A percentile compares a stretch with the other conserved stretches of the same genome.
phyloP scores from a whole-genome alignment of 345 rosid species.

The Eucalyptus sideroxylon region DNA sequence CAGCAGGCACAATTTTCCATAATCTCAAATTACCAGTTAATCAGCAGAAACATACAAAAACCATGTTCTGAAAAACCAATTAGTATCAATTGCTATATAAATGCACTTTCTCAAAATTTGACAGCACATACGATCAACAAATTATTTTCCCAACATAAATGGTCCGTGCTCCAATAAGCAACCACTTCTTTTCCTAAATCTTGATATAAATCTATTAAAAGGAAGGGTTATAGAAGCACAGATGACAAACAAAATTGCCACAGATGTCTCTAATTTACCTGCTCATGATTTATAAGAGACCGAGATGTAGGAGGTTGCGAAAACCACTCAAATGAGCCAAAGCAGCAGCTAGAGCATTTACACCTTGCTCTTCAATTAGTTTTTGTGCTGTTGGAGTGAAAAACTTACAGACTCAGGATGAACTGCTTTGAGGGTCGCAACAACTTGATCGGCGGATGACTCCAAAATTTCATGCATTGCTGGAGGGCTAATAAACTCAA shows the following conservation, averaged over 20 bases:
- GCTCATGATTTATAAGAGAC: conserved; percentile 87
- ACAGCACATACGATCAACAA: neutral
- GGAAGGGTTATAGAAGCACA: neutral
- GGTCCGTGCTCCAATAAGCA: neutral
- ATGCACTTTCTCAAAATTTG: neutral
- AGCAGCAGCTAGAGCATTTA: conserved; percentile 89
- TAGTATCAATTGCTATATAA: neutral
- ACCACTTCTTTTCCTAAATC: neutral
- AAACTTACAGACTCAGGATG: conserved; percentile 72
- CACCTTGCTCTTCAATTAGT: conserved; percentile 67
- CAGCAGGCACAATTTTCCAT: neutral
- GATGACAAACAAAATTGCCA: neutral
- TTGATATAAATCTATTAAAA: neutral
- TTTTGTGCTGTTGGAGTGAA: conserved; percentile 79
- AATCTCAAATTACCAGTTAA: neutral
- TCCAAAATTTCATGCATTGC: conserved; percentile 60
- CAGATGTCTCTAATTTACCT: conserved; percentile 28
- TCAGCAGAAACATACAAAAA: neutral
- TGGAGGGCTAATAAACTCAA: conserved; percentile 85
- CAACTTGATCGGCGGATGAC: conserved; percentile 82
- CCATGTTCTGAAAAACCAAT: neutral
- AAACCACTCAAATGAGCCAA: conserved; percentile 92
- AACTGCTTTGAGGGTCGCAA: conserved; percentile 80
- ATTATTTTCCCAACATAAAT: neutral
- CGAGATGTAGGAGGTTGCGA: conserved; percentile 86